Evolutionary conservation across 177 flowering plant species (phyloP).

Genomic region (Vitis hybrid): DNA sequence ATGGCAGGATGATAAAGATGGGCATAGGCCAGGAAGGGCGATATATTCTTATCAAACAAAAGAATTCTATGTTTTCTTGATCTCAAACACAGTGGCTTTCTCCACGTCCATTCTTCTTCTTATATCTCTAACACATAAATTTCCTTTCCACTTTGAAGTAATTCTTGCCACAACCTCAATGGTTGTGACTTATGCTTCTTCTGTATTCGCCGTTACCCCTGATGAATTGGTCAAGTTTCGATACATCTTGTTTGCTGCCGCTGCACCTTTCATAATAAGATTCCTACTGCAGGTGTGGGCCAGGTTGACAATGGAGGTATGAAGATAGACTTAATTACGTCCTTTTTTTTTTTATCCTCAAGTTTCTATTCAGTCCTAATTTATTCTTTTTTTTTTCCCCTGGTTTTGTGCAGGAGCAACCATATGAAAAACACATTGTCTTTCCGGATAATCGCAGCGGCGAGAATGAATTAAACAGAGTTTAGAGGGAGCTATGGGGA

Average conservation of each 20-base stretch:
- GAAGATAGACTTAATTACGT: too few relatives aligned
- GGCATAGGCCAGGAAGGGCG: slow-evolving; percentile 14
- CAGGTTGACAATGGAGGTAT: too few relatives aligned
- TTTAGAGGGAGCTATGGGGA: too few relatives aligned
- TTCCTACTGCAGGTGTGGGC: background rate
- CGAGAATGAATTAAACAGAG: too few relatives aligned
- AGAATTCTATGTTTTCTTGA: slow-evolving; percentile 14
- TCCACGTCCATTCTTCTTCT: slow-evolving; percentile 14
- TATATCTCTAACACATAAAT: slow-evolving; percentile 14
- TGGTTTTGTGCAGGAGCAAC: too few relatives aligned
- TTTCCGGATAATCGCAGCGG: too few relatives aligned
- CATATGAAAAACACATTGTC: too few relatives aligned
- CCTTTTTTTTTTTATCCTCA: too few relatives aligned
- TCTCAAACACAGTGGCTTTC: slow-evolving; percentile 21
- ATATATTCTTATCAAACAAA: slow-evolving; percentile 1
- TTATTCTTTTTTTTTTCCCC: too few relatives aligned
- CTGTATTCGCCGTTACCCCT: slow-evolving; percentile 14
- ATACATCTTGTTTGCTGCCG: slow-evolving; percentile 10
- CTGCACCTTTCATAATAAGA: slow-evolving; percentile 7
- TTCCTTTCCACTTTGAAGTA: slow-evolving; percentile 18
- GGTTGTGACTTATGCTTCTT: slow-evolving; percentile 17
- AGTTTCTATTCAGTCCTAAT: too few relatives aligned
- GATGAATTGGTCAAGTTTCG: slow-evolving; percentile 11
- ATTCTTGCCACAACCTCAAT: slow-evolving; percentile 14
- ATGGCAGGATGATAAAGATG: slow-evolving; percentile 20